phyloP scores from a whole-genome alignment of 1,284 basidiomycete species.

The Fomitiporia mediterranea region DNA sequence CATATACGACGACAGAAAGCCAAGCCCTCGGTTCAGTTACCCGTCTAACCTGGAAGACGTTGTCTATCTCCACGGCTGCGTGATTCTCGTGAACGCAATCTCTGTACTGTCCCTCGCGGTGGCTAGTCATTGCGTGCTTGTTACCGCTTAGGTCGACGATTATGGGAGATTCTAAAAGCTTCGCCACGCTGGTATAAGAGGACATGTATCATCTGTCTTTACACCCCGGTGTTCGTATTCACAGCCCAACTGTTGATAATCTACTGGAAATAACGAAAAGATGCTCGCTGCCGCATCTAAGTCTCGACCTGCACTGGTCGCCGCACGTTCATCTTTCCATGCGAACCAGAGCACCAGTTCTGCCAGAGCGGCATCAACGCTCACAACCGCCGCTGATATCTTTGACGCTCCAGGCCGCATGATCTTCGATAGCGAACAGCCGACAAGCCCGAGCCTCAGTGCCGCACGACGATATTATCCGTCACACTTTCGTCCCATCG shows the following conservation, averaged over 20 bases:
- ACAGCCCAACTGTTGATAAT: no score
- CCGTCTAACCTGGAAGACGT: background rate
- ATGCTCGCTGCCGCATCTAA: background rate
- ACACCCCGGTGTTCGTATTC: no score
- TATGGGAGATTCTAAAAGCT: background rate
- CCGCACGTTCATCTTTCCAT: background rate
- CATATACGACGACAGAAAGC: background rate
- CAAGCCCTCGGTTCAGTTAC: background rate
- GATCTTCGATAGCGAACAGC: background rate
- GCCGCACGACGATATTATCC: background rate
- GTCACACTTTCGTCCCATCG: background rate
- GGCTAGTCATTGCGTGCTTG: background rate
- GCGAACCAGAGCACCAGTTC: background rate
- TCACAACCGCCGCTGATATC: constrained; percentile 1
- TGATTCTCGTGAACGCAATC: background rate
- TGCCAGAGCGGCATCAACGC: background rate
- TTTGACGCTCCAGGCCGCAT: constrained; percentile 2
- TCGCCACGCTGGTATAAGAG: background rate
- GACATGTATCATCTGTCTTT: background rate
- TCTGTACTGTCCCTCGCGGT: background rate
- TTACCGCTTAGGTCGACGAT: background rate
- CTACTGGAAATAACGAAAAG: background rate
- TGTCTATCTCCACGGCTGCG: constrained; percentile 5
- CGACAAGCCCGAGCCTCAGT: background rate
- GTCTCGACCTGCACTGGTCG: background rate